A percentile compares a stretch with the other conserved stretches of the same genome.
phyloP scores from a whole-genome alignment of 208 protist species.

The Trypanosoma rangeli region DNA sequence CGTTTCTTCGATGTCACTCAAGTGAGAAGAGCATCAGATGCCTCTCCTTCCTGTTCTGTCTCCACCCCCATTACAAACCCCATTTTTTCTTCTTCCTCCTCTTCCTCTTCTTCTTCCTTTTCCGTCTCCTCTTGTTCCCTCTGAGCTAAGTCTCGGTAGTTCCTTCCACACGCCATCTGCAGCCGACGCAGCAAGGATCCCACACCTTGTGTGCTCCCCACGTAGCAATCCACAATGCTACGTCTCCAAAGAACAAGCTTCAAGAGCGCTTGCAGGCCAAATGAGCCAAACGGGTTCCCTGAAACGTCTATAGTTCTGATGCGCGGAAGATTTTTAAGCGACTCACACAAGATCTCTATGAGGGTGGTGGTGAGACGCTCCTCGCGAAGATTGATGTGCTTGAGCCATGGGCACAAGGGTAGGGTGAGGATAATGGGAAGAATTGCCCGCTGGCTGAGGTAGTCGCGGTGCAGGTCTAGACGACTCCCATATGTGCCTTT shows the following conservation, averaged over 20 bases:
- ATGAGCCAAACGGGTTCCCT: constrained; percentile 60
- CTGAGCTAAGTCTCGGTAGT: neutral
- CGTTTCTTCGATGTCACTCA: neutral
- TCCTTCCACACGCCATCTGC: constrained; percentile 35
- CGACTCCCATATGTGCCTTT: neutral
- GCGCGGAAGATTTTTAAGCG: constrained; percentile 29
- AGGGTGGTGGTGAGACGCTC: constrained; percentile 43
- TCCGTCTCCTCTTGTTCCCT: constrained; percentile 3
- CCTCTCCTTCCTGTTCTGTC: no score
- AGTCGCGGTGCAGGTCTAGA: constrained; percentile 34
- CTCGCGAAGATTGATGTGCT: constrained; percentile 36
- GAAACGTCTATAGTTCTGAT: constrained; percentile 50
- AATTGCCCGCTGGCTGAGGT: constrained; percentile 34
- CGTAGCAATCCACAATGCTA: constrained; percentile 35
- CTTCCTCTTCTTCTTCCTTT: neutral
- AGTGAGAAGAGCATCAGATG: neutral
- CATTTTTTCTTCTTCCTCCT: neutral
- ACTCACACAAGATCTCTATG: constrained; percentile 40
- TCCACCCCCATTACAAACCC: neutral
- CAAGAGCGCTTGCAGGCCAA: constrained; percentile 44
- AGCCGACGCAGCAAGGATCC: constrained; percentile 35
- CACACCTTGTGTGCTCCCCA: constrained; percentile 36
- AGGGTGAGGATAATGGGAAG: constrained; percentile 51
- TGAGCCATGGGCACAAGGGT: constrained; percentile 39
- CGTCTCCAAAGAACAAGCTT: constrained; percentile 32